Conservation (phyloP, 2,329 filamentous ascomycete species). For the Fusarium sp. region DNA sequence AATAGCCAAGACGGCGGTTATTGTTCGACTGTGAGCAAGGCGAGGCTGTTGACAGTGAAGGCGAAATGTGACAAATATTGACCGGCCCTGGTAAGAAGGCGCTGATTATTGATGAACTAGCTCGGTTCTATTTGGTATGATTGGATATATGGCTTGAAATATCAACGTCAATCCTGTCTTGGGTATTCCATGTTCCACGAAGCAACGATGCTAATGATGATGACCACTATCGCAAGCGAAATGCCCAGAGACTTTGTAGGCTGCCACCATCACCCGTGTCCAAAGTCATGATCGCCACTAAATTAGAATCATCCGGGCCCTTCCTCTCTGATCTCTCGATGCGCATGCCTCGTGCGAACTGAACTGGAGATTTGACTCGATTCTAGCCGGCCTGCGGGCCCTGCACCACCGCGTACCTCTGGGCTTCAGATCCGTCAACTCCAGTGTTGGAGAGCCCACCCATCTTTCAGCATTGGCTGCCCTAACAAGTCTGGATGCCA, state of each 20-base stretch:
- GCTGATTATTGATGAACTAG: not conserved
- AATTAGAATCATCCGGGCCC: constrained; percentile 40
- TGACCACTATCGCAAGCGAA: constrained; percentile 1
- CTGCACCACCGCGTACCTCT: not conserved
- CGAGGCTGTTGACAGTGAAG: not conserved
- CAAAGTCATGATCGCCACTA: not conserved
- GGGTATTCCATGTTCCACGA: constrained; percentile 47
- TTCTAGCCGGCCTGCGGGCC: not conserved
- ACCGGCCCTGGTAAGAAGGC: not conserved
- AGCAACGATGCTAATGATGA: constrained; percentile 46
- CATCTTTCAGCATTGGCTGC: too few relatives aligned
- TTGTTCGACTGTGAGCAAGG: not conserved
- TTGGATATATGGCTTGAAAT: constrained; percentile 10
- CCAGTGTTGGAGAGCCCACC: too few relatives aligned
- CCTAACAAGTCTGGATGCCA: too few relatives aligned
- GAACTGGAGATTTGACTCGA: not conserved
- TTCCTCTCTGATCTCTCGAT: constrained; percentile 43
- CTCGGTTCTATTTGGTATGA: not conserved
- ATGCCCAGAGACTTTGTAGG: not conserved
- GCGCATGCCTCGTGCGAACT: not conserved
- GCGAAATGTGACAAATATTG: not conserved
- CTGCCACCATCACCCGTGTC: not conserved
- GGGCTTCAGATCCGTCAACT: not conserved
- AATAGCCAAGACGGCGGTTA: not conserved
- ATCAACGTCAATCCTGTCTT: constrained; percentile 36